Evolutionary conservation across 345 rosid species (phyloP).

Genomic region (Populus pruinosa): DNA sequence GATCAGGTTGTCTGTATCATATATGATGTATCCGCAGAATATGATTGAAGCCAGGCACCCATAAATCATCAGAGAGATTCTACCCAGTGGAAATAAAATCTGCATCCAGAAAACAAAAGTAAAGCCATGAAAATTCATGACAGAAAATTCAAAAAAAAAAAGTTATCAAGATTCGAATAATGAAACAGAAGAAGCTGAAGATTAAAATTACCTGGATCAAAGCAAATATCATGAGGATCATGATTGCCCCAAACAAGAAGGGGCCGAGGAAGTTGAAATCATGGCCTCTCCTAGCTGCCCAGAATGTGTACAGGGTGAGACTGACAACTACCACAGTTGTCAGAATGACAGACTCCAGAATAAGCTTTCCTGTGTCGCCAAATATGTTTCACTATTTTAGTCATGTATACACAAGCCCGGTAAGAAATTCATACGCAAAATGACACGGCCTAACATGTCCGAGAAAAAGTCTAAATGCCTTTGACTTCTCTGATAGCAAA

Average conservation of each 20-base stretch:
- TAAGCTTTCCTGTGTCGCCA: conserved; percentile 69
- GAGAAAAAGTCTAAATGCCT: too few species aligned
- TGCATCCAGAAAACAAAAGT: conserved; percentile 30
- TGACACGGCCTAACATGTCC: too few species aligned
- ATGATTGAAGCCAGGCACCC: conserved; percentile 74
- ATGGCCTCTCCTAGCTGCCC: conserved; percentile 89
- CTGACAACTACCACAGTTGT: conserved; percentile 66
- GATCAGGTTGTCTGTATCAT: conserved; percentile 83
- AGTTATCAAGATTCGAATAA: neutral
- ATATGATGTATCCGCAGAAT: conserved; percentile 80
- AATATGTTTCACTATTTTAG: neutral
- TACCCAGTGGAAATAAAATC: conserved; percentile 77
- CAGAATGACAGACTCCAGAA: conserved; percentile 72
- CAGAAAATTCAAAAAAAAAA: neutral
- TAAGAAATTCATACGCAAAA: too few species aligned
- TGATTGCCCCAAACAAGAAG: conserved; percentile 73
- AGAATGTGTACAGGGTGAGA: conserved; percentile 87
- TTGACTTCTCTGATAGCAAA: too few species aligned
- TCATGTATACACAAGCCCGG: neutral
- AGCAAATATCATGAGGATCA: conserved; percentile 62
- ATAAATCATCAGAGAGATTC: conserved; percentile 67
- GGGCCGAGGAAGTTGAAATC: conserved; percentile 92
- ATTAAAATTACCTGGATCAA: conserved; percentile 57
- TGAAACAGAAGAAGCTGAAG: neutral
- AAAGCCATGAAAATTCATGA: neutral